Evolutionary conservation across 305 asterid species (phyloP).

Genomic region (Ruellia speciosa): DNA sequence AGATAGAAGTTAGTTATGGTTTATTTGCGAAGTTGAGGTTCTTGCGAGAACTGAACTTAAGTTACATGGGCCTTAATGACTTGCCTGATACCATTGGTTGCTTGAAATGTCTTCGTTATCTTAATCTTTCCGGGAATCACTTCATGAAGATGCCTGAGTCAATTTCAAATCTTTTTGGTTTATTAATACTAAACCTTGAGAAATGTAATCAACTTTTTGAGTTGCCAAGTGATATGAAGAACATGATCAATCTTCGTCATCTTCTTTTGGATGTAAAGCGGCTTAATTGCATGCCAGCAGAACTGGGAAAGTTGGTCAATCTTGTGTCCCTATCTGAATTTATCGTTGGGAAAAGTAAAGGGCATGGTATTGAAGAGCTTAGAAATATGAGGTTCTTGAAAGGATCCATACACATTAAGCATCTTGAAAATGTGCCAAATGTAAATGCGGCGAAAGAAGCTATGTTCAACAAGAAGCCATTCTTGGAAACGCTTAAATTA

Average conservation of each 20-base stretch:
- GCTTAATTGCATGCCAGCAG: conserved; percentile 32
- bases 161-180: no score
- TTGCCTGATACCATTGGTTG: no score
- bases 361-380: conserved; percentile 31
- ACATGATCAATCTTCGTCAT: conserved; percentile 33
- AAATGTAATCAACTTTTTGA: conserved; percentile 27
- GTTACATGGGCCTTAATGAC: no score
- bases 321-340: conserved; percentile 37
- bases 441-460: conserved; percentile 31
- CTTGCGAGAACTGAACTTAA: no score
- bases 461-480: conserved; percentile 29
- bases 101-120: no score
- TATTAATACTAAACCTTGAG: not conserved
- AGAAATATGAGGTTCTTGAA: conserved; percentile 31
- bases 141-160: no score
- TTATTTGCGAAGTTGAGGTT: no score
- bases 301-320: conserved; percentile 34
- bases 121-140: no score
- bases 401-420: conserved; percentile 42
- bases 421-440: conserved; percentile 26
- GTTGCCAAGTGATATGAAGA: conserved; percentile 32
- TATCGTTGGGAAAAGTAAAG: conserved; percentile 26
- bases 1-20: no score
- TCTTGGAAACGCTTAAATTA: conserved; percentile 28
- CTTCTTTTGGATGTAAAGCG: conserved; percentile 29